phyloP scores from a whole-genome alignment of 2,329 filamentous ascomycete genomes.

The Rutstroemia sp. region DNA sequence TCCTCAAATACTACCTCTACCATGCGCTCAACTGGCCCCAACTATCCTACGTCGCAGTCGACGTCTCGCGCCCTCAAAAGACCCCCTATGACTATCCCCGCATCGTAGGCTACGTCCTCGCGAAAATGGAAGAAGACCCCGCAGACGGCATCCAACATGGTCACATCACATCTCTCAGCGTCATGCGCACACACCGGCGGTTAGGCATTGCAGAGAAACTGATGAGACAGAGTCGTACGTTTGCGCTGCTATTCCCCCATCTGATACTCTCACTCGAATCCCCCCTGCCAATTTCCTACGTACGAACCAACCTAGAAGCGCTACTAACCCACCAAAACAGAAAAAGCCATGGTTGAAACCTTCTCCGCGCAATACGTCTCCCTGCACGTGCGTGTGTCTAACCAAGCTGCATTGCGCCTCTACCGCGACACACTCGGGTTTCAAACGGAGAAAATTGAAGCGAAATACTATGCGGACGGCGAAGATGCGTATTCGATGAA shows the following conservation, averaged over 20 bases:
- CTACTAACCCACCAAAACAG: constrained; percentile 35
- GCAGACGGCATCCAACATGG: constrained; percentile 85
- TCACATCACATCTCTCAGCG: constrained; percentile 89
- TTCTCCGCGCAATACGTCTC: constrained; percentile 89
- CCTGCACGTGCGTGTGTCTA: constrained; percentile 90
- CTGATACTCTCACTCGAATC: background rate
- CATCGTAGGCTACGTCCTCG: constrained; percentile 97
- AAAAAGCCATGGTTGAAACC: constrained; percentile 94
- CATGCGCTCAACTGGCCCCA: constrained; percentile 98
- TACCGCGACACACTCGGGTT: constrained; percentile 92
- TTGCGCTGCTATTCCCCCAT: background rate
- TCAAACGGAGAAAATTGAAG: constrained; percentile 75
- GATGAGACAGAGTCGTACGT: constrained; percentile 90
- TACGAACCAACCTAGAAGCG: background rate
- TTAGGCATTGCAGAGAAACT: constrained; percentile 93
- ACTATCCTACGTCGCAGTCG: constrained; percentile 92
- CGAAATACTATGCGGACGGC: constrained; percentile 94
- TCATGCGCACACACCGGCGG: constrained; percentile 91
- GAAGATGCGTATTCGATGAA: constrained; percentile 95
- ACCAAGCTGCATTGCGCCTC: constrained; percentile 81
- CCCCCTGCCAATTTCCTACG: background rate
- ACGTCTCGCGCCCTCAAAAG: constrained; percentile 71
- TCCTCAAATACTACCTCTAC: constrained; percentile 99
- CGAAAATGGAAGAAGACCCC: constrained; percentile 99
- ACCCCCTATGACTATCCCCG: constrained; percentile 86